phyloP scores from a whole-genome alignment of 2,329 filamentous ascomycete species.

The Exophiala lecanii-corni region DNA sequence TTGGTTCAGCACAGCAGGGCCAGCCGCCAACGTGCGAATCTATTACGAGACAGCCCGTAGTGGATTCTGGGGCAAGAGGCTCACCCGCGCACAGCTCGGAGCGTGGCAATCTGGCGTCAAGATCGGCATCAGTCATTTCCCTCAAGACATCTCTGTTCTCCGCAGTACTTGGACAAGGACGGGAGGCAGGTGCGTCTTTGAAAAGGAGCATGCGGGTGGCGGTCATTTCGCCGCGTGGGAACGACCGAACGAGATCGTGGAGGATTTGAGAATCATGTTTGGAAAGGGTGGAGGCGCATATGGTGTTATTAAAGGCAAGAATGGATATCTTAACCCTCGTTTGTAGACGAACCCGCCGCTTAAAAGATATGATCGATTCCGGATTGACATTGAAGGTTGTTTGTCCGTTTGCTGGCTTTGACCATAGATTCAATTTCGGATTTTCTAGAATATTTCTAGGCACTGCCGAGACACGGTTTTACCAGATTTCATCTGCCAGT shows the following conservation, averaged over 20 bases:
- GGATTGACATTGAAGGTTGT: no score
- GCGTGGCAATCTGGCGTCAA: constrained; percentile 46
- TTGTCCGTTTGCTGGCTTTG: no score
- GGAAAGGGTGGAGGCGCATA: constrained; percentile 38
- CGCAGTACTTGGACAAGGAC: constrained; percentile 49
- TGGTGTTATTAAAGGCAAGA: constrained; percentile 31
- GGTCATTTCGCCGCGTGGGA: constrained; percentile 55
- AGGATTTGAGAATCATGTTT: constrained; percentile 47
- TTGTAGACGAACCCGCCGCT: neutral
- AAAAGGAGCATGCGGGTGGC: constrained; percentile 39
- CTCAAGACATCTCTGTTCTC: constrained; percentile 46
- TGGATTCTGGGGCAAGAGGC: constrained; percentile 11
- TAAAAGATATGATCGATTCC: neutral
- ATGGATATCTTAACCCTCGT: constrained; percentile 30
- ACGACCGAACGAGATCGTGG: constrained; percentile 42
- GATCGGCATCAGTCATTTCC: constrained; percentile 50
- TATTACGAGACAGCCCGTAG: constrained; percentile 63
- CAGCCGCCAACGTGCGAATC: constrained; percentile 57
- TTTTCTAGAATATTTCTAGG: no score
- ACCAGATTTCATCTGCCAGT: neutral
- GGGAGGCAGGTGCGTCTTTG: constrained; percentile 48
- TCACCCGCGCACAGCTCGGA: constrained; percentile 8
- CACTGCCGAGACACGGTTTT: no score
- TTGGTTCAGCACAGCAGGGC: constrained; percentile 64
- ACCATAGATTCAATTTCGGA: no score